Evolutionary conservation across 1,284 basidiomycete species (phyloP), one percentile per base, ranked within the genome.

Genomic region (Irpex sp.): DNA sequence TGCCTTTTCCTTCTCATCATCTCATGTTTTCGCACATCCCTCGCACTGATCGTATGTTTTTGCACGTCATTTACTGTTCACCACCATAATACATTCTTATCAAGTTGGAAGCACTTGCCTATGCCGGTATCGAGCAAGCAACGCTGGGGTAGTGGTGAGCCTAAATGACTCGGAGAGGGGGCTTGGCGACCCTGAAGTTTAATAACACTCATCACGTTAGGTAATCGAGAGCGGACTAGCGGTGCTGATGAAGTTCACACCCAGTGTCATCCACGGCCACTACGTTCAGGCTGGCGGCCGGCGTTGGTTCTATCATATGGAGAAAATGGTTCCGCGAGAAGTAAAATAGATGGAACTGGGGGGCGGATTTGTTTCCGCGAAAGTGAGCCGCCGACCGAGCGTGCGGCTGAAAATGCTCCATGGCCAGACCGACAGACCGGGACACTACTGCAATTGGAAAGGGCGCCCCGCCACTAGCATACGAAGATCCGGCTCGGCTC

Each of bases 11-110:
- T 60, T 63, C 50, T 57, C 60, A 54, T 62, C 56, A 46, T 61
- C 3, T 61, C 59, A 51, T 66, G 57, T 68, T 64, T 61, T 67
- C 65, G 63, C 68, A 72, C 71, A 69, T 70, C 69, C 66, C 61
- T 67, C 65, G 69, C 66, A 65, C 63, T 70, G 69, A 69, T 72
- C 75, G 74, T 75, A 75, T 69, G 64, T 55, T 70, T 69, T 69
- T 70, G 71, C 72, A 76, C 66, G 69, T 71, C 74, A 77, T 77
- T 74, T 79, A 79, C 59, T 49, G 61, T 65, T 63, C 68, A 65
- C 67, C 64, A 62, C 66, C 61, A 66, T 65, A 67, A 70, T 69
- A 55, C 67, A 68, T 66, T 65, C 62, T 64, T 73, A 74, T 75
- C 76, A 69, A 70, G 74, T 65, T 64, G 43, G 49, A 47, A 50